Conservation (phyloP, 768 basidiomycete genomes). For the Phanerochaete sordida region DNA sequence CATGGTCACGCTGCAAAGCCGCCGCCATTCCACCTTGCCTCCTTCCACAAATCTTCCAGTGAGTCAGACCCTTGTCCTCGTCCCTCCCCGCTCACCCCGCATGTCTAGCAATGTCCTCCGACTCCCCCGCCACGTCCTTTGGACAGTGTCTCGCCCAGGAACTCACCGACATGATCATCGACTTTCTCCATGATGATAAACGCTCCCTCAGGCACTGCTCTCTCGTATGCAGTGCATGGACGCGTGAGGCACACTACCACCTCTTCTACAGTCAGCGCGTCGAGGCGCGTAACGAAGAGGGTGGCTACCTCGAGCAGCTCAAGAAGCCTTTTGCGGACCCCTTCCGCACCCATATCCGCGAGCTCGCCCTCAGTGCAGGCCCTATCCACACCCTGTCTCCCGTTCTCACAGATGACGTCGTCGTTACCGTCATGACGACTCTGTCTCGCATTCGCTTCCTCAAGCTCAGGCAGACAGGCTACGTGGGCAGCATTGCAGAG, state of each 20-base stretch:
- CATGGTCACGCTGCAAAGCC: neutral
- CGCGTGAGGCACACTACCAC: constrained; percentile 13
- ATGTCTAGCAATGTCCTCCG: neutral
- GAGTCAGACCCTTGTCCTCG: neutral
- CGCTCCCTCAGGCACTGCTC: constrained; percentile 16
- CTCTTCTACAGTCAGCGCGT: constrained; percentile 10
- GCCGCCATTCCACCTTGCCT: neutral
- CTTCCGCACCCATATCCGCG: neutral
- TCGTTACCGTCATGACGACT: neutral
- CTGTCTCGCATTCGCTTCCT: constrained; percentile 5
- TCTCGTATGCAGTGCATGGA: constrained; percentile 17
- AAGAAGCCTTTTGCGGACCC: neutral
- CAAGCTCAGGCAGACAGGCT: constrained; percentile 10
- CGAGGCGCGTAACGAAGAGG: constrained; percentile 6
- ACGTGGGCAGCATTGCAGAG: neutral
- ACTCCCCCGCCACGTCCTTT: neutral
- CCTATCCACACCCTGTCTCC: constrained; percentile 4
- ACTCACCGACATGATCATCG: constrained; percentile 20
- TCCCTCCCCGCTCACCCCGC: neutral
- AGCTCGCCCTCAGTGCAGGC: constrained; percentile 4
- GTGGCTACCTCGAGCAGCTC: constrained; percentile 7
- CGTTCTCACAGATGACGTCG: constrained; percentile 6
- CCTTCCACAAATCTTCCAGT: neutral
- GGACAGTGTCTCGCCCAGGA: constrained; percentile 16
- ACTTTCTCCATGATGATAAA: constrained; percentile 19